Evolutionary conservation across 2,329 filamentous ascomycete genomes (phyloP), one percentile per base, ranked within the genome.

Genomic region (Exophiala xenobiotica): DNA sequence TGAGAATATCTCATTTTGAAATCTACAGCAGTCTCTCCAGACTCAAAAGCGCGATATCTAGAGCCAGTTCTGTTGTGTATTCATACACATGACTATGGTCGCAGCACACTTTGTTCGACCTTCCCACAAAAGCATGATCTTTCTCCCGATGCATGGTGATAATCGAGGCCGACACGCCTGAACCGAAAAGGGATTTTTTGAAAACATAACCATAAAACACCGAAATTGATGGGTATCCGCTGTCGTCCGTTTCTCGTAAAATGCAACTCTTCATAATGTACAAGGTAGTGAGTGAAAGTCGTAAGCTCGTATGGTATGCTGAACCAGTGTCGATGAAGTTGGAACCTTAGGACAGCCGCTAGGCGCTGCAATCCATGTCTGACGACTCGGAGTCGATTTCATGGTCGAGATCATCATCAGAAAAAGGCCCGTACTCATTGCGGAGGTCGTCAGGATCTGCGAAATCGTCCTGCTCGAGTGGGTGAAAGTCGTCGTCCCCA

Each of bases 301-400:
- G 49, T 56, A 42, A 49, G 40, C 33, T 52, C 53, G 31, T 56
- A 46, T 49, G 40, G 43, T 53, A 52, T 49, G 52, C 46, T 14
- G 24, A 20, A 12, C 22, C 19, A 12, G 6, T 22, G 37, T 20
- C 6, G 18, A 27, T 14, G 6, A 31, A 14, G 27, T 4, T 33
- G 27, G 40, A 11, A 7, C 9, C 23, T 4, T 3, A 20, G 23
- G 14, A 22, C 22, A 14, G 20, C 33, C 20, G 29, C 46, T 51
- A 52, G 42, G 43, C 49, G 42, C 45, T 51, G 53, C 53, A 56
- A 29, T 56, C 53, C 53, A 56, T 56, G 27, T 56, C 53, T 35
- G 49, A 52, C 9, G 14, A 6, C 8, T 23, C 19, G 9, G 38
- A 40, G 20, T 40, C 38, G 16, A 19, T 39, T 22, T 12, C 7